A percentile compares a stretch with the other conserved stretches of the same genome.
These are phyloP conservation scores for Pyricularia grisea DNA, from an alignment of 2,329 filamentous ascomycete genomes.

Conservation along the genomic window DNA sequence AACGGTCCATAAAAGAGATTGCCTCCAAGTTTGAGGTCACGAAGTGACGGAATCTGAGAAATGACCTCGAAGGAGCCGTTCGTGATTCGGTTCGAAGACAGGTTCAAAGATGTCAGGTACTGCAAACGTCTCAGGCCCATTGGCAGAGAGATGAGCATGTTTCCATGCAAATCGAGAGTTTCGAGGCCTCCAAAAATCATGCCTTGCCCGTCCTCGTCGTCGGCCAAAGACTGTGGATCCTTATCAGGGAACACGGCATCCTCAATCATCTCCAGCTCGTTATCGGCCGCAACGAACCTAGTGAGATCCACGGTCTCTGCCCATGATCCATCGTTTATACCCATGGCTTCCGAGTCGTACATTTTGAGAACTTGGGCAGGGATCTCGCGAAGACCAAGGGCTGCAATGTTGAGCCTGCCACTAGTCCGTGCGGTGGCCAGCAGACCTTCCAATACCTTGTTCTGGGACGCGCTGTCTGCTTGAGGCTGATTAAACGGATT, in stretches of 20 bases:
- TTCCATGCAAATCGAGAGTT: constrained; percentile 77
- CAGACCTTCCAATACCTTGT: constrained; percentile 63
- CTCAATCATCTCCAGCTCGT: constrained; percentile 67
- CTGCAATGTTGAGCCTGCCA: constrained; percentile 81
- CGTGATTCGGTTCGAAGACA: constrained; percentile 76
- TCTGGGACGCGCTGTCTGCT: constrained; percentile 42
- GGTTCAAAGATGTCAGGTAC: constrained; percentile 69
- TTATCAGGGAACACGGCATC: constrained; percentile 73
- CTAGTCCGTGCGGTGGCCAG: constrained; percentile 64
- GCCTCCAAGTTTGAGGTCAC: constrained; percentile 72
- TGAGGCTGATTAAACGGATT: constrained; percentile 64
- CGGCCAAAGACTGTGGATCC: constrained; percentile 43
- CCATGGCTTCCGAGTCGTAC: constrained; percentile 70
- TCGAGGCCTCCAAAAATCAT: constrained; percentile 79
- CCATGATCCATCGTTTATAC: constrained; percentile 62
- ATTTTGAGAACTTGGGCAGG: constrained; percentile 79
- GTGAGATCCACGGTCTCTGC: constrained; percentile 85
- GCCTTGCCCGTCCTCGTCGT: constrained; percentile 56
- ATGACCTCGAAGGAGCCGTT: constrained; percentile 66
- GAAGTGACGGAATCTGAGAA: constrained; percentile 60
- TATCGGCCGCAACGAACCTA: constrained; percentile 79
- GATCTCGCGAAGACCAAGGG: constrained; percentile 68
- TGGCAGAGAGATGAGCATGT: constrained; percentile 63
- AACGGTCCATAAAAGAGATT: constrained; percentile 66
- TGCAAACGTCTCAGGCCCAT: constrained; percentile 65